phyloP scores from a whole-genome alignment of 2,329 filamentous ascomycete genomes.

The Fusarium odoratissimum region DNA sequence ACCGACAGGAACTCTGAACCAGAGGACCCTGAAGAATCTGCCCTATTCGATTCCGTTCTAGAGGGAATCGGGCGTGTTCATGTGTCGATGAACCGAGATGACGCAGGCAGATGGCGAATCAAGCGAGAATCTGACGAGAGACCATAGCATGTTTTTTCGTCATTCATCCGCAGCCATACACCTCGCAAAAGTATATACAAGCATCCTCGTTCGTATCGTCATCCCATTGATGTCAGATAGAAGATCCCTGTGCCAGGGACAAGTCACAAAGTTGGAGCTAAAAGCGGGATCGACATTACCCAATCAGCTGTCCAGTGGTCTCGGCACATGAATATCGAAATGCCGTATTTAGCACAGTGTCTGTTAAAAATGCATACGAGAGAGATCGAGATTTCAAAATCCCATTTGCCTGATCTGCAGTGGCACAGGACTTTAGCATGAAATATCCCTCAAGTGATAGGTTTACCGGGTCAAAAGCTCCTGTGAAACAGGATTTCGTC shows the following conservation, averaged over 20 bases:
- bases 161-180: not conserved
- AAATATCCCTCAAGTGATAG: not conserved
- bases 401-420: not conserved
- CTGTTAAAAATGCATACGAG: not conserved
- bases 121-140: conserved; percentile 32
- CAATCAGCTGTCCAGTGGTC: conserved; percentile 3
- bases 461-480: not conserved
- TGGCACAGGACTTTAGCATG: not conserved
- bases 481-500: not conserved
- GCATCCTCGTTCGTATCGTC: not conserved
- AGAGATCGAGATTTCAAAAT: conserved; percentile 8
- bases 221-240: not conserved
- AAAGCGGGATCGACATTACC: not conserved
- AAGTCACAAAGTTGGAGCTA: conserved; percentile 1
- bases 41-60: conserved; percentile 50
- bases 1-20: not conserved
- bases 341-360: conserved; percentile 9
- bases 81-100: conserved; percentile 53
- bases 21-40: conserved; percentile 43
- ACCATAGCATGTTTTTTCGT: conserved; percentile 30
- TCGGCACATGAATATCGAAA: conserved; percentile 3
- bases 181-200: not conserved
- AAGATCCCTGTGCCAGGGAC: not conserved
- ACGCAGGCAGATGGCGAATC: conserved; percentile 57
- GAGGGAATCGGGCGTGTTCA: conserved; percentile 51